phyloP scores from a whole-genome alignment of 331 rosid genomes.

The Spiraea crenata region DNA sequence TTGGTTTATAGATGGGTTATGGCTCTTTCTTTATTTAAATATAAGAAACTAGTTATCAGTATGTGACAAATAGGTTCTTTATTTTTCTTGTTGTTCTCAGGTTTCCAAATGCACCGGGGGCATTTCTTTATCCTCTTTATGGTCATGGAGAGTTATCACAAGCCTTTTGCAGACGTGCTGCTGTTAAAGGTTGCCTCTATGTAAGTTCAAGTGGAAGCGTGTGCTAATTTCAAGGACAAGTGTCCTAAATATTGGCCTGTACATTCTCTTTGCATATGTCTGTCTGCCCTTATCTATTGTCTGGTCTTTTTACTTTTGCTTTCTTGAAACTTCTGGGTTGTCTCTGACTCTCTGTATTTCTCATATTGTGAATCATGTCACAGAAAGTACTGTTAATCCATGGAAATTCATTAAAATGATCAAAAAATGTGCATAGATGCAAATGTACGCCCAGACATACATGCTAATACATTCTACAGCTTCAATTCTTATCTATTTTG shows the following conservation, averaged over 20 bases:
- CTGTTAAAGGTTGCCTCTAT: conserved; percentile 89
- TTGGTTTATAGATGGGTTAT: not conserved
- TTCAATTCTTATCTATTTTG: conserved; percentile 19
- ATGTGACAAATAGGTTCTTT: not conserved
- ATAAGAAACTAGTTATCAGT: conserved; percentile 1
- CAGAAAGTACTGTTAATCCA: not conserved
- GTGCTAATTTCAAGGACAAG: not conserved
- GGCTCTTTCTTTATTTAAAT: not conserved
- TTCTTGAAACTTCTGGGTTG: conserved; percentile 4
- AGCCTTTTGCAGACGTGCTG: conserved; percentile 91
- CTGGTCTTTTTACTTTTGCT: not conserved
- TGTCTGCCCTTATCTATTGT: not conserved
- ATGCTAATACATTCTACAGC: not conserved
- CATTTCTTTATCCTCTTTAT: conserved; percentile 77
- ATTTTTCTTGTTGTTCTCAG: conserved; percentile 29
- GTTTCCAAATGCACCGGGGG: conserved; percentile 78
- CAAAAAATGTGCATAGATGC: not conserved
- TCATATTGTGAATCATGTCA: not conserved
- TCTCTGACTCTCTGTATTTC: conserved; percentile 19
- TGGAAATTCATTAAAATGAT: not conserved
- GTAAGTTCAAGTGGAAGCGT: conserved; percentile 53
- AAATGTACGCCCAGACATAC: not conserved
- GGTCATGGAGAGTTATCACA: conserved; percentile 89
- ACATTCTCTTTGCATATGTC: not conserved
- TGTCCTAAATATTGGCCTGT: not conserved